Evolutionary conservation across 2,329 filamentous ascomycete genomes (phyloP).

Genomic region (Hypoxylon sp.): DNA sequence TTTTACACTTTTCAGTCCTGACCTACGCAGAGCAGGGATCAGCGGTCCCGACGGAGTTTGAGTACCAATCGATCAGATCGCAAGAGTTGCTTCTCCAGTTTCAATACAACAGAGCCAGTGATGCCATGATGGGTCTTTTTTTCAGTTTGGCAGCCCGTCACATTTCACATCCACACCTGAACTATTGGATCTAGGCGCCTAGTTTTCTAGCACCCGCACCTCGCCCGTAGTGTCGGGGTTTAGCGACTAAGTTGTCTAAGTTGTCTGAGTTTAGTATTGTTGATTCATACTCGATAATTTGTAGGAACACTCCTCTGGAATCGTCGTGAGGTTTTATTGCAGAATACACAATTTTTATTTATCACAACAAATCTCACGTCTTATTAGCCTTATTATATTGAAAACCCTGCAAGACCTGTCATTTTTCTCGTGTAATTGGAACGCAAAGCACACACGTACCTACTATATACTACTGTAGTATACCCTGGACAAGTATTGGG

Average conservation of each 20-base stretch:
- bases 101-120: conserved; percentile 26
- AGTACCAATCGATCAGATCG: conserved; percentile 34
- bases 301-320: neutral
- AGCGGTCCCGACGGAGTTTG: conserved; percentile 10
- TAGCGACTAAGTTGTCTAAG: conserved; percentile 1
- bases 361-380: conserved; percentile 2
- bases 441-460: conserved; percentile 6
- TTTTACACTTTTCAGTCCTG: conserved; percentile 26
- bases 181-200: conserved; percentile 5
- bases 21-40: conserved; percentile 19
- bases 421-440: conserved; percentile 28
- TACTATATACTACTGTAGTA: neutral
- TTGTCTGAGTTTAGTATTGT: neutral
- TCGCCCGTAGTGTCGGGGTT: neutral
- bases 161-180: conserved; percentile 14
- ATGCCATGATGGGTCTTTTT: conserved; percentile 10
- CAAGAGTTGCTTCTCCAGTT: conserved; percentile 29
- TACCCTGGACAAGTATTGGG: neutral
- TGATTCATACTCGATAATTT: conserved; percentile 1
- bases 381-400: neutral
- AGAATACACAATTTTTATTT: neutral
- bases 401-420: conserved; percentile 16
- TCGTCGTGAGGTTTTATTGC: neutral
- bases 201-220: neutral
- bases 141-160: conserved; percentile 19